Evolutionary conservation across 2,329 filamentous ascomycete species (phyloP).

Genomic region (Dendryphion nanum): DNA sequence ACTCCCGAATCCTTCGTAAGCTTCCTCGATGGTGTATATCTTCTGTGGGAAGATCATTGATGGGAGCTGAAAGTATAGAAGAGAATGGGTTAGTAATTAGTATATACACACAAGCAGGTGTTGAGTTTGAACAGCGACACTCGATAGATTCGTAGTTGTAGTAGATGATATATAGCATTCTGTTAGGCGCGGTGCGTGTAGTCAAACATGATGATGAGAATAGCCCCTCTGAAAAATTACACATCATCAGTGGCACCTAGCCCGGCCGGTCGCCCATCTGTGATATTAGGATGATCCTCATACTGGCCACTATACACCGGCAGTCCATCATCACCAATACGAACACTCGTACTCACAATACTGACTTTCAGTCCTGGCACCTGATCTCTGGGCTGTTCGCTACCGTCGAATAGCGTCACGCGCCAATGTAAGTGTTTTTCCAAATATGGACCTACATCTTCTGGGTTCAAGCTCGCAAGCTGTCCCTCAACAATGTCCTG

Average conservation of each 20-base stretch:
- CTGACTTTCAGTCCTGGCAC: constrained; percentile 12
- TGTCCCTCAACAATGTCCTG: constrained; percentile 29
- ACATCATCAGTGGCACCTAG: background rate
- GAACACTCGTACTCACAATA: constrained; percentile 9
- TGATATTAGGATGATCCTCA: constrained; percentile 5
- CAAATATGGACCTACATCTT: constrained; percentile 20
- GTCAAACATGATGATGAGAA: too few relatives aligned
- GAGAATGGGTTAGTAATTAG: too few relatives aligned
- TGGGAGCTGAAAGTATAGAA: too few relatives aligned
- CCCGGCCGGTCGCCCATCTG: constrained; percentile 8
- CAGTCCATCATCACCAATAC: constrained; percentile 9
- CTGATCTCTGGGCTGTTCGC: constrained; percentile 5
- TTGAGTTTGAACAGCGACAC: too few relatives aligned
- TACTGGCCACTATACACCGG: constrained; percentile 10
- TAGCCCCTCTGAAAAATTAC: too few relatives aligned
- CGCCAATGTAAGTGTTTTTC: constrained; percentile 11
- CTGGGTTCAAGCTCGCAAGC: constrained; percentile 25
- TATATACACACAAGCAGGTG: too few relatives aligned
- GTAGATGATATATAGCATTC: too few relatives aligned
- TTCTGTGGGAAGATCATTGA: too few relatives aligned
- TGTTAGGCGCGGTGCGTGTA: too few relatives aligned
- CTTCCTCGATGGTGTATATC: too few relatives aligned
- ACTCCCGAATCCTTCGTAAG: too few relatives aligned
- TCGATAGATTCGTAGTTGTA: too few relatives aligned
- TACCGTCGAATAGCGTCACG: constrained; percentile 9